Percentiles rank a stretch among this genome's conserved stretches.
These are phyloP conservation scores for Herpetospermum pedunculosum DNA, from an alignment of 306 rosid genomes.

Conservation along the genomic window DNA sequence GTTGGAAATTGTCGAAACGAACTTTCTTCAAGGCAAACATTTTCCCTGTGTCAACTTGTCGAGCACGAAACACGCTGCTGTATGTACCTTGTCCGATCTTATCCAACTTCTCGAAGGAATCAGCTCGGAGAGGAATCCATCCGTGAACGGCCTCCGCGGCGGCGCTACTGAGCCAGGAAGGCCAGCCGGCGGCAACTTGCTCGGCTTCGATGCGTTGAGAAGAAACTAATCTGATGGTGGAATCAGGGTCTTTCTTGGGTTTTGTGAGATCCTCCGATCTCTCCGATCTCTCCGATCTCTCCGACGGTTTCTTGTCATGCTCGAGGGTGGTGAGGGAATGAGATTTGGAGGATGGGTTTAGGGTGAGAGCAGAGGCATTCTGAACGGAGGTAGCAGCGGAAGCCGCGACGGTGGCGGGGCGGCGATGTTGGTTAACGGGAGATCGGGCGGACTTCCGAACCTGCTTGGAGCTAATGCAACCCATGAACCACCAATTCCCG, in stretches of 20 bases:
- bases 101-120: conserved; percentile 74
- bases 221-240: conserved; percentile 42
- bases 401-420: too few relatives aligned
- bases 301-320: conserved; percentile 15
- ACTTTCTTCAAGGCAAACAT: conserved; percentile 90
- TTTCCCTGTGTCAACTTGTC: conserved; percentile 69
- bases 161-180: conserved; percentile 71
- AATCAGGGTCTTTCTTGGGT: conserved; percentile 31
- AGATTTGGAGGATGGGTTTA: conserved; percentile 9
- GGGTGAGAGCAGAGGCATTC: conserved; percentile 18
- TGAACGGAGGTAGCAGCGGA: too few relatives aligned
- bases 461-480: conserved; percentile 77
- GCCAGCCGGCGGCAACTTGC: conserved; percentile 94
- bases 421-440: conserved; percentile 10
- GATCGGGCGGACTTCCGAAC: conserved; percentile 13
- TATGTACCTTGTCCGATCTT: conserved; percentile 99
- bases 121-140: conserved; percentile 92
- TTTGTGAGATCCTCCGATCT: too few relatives aligned
- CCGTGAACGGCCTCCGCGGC: conserved; percentile 90
- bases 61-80: conserved; percentile 91
- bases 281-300: too few relatives aligned
- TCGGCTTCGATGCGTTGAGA: conserved; percentile 56
- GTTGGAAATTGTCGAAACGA: conserved; percentile 77
- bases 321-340: conserved; percentile 6
- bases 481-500: conserved; percentile 47